phyloP scores from a whole-genome alignment of 345 rosid genomes.

The Litchi chinensis region DNA sequence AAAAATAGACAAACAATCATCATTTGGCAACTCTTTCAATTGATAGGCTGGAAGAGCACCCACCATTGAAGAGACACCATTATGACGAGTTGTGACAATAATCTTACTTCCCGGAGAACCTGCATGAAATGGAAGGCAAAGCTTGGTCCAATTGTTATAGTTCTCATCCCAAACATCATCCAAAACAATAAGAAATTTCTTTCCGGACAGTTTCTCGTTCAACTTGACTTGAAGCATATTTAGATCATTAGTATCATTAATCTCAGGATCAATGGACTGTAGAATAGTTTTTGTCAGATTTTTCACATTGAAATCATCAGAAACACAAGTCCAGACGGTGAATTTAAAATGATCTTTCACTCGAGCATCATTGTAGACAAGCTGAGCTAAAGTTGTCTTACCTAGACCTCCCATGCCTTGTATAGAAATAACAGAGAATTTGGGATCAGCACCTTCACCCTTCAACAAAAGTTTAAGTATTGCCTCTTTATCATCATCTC shows the following conservation, averaged over 20 bases:
- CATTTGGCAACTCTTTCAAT: conserved; percentile 1
- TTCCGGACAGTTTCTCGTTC: conserved; percentile 9
- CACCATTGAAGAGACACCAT: background rate
- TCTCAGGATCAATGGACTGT: background rate
- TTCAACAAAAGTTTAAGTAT: conserved; percentile 10
- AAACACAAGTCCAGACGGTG: conserved; percentile 24
- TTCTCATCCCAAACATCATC: conserved; percentile 31
- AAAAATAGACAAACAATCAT: conserved; percentile 9
- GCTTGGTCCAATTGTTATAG: background rate
- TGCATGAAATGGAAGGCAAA: background rate
- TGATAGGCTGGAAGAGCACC: background rate
- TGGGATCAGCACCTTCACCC: background rate
- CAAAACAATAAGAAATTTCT: conserved; percentile 23
- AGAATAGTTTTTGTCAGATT: conserved; percentile 2
- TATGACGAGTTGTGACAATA: background rate
- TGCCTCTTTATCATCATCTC: conserved; percentile 20
- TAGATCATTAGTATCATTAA: background rate
- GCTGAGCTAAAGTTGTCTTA: conserved; percentile 29
- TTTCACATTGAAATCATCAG: conserved; percentile 9
- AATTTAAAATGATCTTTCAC: conserved; percentile 15
- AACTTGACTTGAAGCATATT: conserved; percentile 22
- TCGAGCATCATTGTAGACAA: conserved; percentile 19
- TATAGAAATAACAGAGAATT: conserved; percentile 22
- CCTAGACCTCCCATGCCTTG: conserved; percentile 31
- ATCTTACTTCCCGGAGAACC: background rate